Base-by-base conservation (phyloP, 129 eudicot species). In the Flaveria sonorensis region DNA sequence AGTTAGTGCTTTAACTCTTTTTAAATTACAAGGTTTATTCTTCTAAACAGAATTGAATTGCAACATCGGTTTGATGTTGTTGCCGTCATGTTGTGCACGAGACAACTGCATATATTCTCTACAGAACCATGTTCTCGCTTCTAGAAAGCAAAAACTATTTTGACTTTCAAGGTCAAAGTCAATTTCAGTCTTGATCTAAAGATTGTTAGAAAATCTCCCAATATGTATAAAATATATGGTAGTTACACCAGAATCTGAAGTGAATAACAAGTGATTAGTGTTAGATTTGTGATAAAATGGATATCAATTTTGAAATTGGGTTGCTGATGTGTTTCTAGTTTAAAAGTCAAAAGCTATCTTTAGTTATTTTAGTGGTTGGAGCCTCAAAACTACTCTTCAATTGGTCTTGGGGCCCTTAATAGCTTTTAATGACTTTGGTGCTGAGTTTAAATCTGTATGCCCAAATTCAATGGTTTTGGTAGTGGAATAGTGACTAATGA, bases 321-420 rank as follows among this genome's bases (percentile, higher is more conserved):
- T 20, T 59, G 70, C 76, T 78, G 57, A 78, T 57, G 62, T 45
- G 62, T 68, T 77, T 53, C 36, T 57, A 68, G 43, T 51, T 68
- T 46, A 36, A 45, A 57, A 69, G 61, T 69, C 76, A 57, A 45
- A 56, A 13, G 57, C 13, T 12, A 64, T 78, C 6, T 66, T 6
- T 7, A 42, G 19, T 36, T 76, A 15, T 65, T 76, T 48, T 20
- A 51, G 65, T 77, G 36, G 81, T 45, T 77, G 71, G 66, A 75
- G 50, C 79, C 47, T 75, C 36, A 62, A 75, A 75, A 46, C 72
- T 64, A 62, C 14, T 75, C 71, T 28, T 74, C n/a, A 8, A 74
- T 75, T 63, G 62, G 79, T 74, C 26, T 45, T 60, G 19, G 73
- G 45, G 2, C n/a, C 30, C 36, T 28, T 32, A 36, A 73, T 65